Conservation (phyloP, 129 eudicot genomes). For the Flaveria ramosissima region DNA sequence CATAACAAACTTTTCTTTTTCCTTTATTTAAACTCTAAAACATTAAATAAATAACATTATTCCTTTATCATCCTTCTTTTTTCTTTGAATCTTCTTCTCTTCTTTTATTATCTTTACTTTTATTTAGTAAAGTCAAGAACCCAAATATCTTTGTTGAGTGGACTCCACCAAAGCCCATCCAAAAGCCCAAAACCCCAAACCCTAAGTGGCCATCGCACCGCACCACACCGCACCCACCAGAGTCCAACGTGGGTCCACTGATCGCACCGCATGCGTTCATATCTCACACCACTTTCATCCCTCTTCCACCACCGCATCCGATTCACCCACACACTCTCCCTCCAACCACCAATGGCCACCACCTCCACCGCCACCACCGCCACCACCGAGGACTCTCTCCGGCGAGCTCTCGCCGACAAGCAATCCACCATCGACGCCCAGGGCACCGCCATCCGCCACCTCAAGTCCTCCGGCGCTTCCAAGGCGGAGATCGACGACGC, state of each 20-base stretch:
- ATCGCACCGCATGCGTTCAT: conserved; percentile 37
- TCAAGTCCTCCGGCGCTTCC: conserved; percentile 51
- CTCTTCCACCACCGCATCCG: conserved; percentile 23
- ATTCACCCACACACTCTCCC: conserved; percentile 22
- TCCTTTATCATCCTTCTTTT: no score
- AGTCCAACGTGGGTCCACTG: neutral
- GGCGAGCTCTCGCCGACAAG: conserved; percentile 42
- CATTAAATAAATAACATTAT: no score
- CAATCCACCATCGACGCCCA: conserved; percentile 41
- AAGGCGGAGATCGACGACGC: conserved; percentile 52
- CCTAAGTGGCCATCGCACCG: conserved; percentile 18
- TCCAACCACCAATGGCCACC: conserved; percentile 4
- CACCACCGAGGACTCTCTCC: conserved; percentile 49
- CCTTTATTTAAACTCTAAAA: no score
- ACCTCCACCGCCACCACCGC: no score
- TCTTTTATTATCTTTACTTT: no score
- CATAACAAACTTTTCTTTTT: no score
- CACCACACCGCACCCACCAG: neutral
- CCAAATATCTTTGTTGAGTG: conserved; percentile 7
- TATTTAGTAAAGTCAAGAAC: no score
- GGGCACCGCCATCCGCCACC: conserved; percentile 41
- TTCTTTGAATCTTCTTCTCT: no score
- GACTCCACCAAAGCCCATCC: conserved; percentile 32
- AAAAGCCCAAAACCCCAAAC: conserved; percentile 40
- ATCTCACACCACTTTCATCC: conserved; percentile 2